Evolutionary conservation across 2,329 filamentous ascomycete genomes (phyloP).

Genomic region (Fusarium graminum): DNA sequence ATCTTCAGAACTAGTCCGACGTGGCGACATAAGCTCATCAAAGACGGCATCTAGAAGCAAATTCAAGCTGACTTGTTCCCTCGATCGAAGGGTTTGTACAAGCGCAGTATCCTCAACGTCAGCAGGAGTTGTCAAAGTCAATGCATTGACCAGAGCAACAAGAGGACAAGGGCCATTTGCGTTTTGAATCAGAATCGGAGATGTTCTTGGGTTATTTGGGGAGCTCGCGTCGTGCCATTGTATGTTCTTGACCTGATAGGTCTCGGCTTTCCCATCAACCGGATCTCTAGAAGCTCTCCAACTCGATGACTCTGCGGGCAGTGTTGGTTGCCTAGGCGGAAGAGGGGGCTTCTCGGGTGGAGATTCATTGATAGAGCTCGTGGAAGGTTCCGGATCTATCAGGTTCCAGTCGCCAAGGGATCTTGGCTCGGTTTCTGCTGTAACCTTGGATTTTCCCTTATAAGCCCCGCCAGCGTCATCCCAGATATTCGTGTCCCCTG

Average conservation of each 20-base stretch:
- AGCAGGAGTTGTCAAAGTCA: constrained; percentile 84
- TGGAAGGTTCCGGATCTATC: constrained; percentile 59
- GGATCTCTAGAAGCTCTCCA: constrained; percentile 59
- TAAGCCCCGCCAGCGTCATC: constrained; percentile 59
- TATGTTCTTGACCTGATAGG: constrained; percentile 93
- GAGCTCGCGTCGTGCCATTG: constrained; percentile 80
- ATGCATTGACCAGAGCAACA: constrained; percentile 91
- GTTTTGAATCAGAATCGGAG: constrained; percentile 92
- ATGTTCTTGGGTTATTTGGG: constrained; percentile 74
- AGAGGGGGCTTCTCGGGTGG: constrained; percentile 52
- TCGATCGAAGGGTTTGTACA: constrained; percentile 79
- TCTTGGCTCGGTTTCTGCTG: constrained; percentile 33
- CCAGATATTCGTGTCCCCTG: constrained; percentile 64
- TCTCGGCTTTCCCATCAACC: constrained; percentile 71
- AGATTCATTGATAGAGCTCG: constrained; percentile 29
- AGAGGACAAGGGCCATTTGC: constrained; percentile 94
- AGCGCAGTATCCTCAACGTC: constrained; percentile 74
- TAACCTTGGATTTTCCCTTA: constrained; percentile 59
- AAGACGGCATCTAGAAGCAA: constrained; percentile 90
- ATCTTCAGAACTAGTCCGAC: constrained; percentile 72
- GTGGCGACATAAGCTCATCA: constrained; percentile 88
- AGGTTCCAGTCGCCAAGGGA: constrained; percentile 64
- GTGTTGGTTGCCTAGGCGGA: constrained; percentile 54
- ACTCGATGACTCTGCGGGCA: constrained; percentile 45
- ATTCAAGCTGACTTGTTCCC: constrained; percentile 89